Evolutionary conservation across 345 rosid species (phyloP).

Genomic region (Salix exigua): DNA sequence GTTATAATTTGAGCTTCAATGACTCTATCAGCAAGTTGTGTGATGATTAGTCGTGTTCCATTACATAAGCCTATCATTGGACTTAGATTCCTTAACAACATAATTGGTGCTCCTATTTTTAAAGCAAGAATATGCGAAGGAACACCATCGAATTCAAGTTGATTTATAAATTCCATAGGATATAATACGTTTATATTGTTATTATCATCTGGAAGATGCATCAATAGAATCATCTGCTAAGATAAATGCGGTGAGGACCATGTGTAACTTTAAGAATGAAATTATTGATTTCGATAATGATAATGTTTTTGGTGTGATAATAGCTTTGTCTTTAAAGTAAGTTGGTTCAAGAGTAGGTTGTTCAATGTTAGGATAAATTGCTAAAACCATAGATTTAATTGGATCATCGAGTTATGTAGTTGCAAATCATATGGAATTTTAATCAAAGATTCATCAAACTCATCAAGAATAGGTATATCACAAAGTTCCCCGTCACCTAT

Average conservation of each 20-base stretch:
- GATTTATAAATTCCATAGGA: conserved; percentile 7
- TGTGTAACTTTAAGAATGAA: background rate
- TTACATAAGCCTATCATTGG: background rate
- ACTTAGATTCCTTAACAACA: conserved; percentile 6
- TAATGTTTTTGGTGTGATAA: background rate
- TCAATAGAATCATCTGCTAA: background rate
- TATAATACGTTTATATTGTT: background rate
- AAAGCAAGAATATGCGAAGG: background rate
- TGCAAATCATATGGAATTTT: background rate
- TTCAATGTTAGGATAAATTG: background rate
- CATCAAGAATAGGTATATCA: background rate
- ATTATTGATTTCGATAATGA: background rate
- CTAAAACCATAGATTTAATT: background rate
- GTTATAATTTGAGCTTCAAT: background rate
- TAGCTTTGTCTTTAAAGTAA: background rate
- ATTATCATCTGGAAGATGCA: too few relatives aligned
- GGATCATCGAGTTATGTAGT: background rate
- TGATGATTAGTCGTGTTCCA: conserved; percentile 1
- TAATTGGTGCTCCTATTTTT: conserved; percentile 6
- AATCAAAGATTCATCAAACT: background rate
- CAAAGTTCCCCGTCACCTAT: background rate
- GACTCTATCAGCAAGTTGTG: background rate
- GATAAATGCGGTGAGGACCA: background rate
- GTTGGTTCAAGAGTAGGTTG: too few relatives aligned
- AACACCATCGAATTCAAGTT: background rate